These are phyloP conservation scores for Neonothopanus nambi DNA, from an alignment of 1,284 basidiomycete species.

Conservation along the genomic window DNA sequence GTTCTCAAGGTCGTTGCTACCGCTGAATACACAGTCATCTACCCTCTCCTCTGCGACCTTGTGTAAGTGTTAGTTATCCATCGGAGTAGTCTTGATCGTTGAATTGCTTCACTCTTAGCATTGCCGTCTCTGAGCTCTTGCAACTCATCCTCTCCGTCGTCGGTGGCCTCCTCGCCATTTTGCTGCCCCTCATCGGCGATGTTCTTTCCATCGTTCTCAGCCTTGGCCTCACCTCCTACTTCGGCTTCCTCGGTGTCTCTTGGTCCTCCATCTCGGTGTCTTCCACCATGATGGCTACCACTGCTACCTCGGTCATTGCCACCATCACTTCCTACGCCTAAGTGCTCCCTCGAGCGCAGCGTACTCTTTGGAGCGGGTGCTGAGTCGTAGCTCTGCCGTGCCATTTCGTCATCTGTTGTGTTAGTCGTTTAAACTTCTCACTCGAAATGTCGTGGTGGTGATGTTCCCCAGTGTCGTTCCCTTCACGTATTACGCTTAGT, in stretches of 20 bases:
- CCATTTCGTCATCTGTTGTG: no score
- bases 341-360: background rate
- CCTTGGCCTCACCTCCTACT: constrained; percentile 1
- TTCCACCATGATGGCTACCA: background rate
- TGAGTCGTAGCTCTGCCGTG: no score
- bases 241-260: constrained; percentile 2
- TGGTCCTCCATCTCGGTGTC: background rate
- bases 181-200: constrained; percentile 1
- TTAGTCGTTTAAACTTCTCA: no score
- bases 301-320: constrained; percentile 2
- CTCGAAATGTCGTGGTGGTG: no score
- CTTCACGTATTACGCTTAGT: no score
- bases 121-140: constrained; percentile 6
- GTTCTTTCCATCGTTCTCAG: constrained; percentile 2
- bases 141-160: constrained; percentile 5
- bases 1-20: constrained; percentile 1
- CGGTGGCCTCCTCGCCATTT: constrained; percentile 1
- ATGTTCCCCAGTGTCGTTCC: no score
- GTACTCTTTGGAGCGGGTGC: no score
- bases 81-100: background rate
- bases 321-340: constrained; percentile 2
- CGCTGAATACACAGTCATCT: background rate
- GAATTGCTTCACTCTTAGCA: background rate
- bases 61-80: background rate
- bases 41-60: constrained; percentile 4